phyloP scores from a whole-genome alignment of 1,139 yeast genomes.

The Taphrina communis region DNA sequence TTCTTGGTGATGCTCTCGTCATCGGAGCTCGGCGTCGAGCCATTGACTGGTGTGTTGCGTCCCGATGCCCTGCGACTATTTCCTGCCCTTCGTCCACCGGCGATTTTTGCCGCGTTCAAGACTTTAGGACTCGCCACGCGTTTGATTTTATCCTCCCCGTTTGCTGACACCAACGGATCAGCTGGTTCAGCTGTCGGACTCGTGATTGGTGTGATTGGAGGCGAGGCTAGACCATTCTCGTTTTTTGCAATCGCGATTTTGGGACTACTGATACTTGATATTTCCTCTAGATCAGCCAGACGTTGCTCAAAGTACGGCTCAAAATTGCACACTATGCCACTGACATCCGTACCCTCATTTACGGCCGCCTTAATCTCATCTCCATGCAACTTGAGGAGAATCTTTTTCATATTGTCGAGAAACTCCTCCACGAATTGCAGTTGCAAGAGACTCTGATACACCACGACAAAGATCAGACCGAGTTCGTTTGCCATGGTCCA shows the following conservation, averaged over 20 bases:
- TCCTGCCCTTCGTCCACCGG: slow-evolving; percentile 32
- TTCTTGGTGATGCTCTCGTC: slow-evolving; percentile 18
- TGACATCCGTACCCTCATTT: slow-evolving; percentile 44
- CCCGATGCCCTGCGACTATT: slow-evolving; percentile 23
- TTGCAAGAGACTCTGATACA: slow-evolving; percentile 53
- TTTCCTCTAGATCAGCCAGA: slow-evolving; percentile 48
- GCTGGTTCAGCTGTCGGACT: slow-evolving; percentile 11
- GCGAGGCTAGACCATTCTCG: slow-evolving; percentile 18
- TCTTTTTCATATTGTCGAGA: slow-evolving; percentile 50
- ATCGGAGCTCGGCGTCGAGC: slow-evolving; percentile 30
- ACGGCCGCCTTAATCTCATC: slow-evolving; percentile 47
- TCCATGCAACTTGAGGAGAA: slow-evolving; percentile 51
- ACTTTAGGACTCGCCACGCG: slow-evolving; percentile 1
- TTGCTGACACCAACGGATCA: neutral
- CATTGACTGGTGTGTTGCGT: slow-evolving; percentile 17
- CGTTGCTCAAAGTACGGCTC: slow-evolving; percentile 51
- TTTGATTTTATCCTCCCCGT: neutral
- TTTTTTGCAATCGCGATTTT: no score
- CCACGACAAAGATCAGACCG: slow-evolving; percentile 47
- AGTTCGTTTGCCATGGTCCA: slow-evolving; percentile 52
- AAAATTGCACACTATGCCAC: slow-evolving; percentile 49
- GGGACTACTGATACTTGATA: slow-evolving; percentile 16
- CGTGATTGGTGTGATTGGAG: slow-evolving; percentile 13
- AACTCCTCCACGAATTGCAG: slow-evolving; percentile 52
- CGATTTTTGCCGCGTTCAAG: slow-evolving; percentile 30